Evolutionary conservation across 441 rosid species (phyloP).

Genomic region (Adansonia gregorii): DNA sequence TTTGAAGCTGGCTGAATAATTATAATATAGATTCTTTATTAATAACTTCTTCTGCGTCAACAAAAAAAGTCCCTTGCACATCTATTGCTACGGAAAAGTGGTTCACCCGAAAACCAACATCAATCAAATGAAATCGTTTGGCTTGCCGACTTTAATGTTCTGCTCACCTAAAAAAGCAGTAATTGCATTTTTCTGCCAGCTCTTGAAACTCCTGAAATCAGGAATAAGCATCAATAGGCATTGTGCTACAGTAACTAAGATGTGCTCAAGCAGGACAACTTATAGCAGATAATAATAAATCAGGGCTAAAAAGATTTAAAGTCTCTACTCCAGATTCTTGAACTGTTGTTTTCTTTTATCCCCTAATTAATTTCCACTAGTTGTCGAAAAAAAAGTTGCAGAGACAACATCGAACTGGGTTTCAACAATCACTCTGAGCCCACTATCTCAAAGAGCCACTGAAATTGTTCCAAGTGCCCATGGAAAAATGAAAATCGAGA

Average conservation of each 20-base stretch:
- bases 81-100: not conserved
- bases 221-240: constrained; percentile 11
- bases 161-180: constrained; percentile 60
- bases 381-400: not conserved
- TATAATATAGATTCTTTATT: not conserved
- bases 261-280: constrained; percentile 3
- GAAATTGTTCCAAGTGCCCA: not conserved
- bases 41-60: not conserved
- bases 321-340: not conserved
- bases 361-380: not conserved
- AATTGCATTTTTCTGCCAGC: constrained; percentile 89
- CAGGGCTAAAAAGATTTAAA: not conserved
- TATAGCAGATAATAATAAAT: not conserved
- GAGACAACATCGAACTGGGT: not conserved
- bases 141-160: constrained; percentile 74
- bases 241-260: not conserved
- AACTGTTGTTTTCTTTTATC: not conserved
- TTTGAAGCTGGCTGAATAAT: not conserved
- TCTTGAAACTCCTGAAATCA: constrained; percentile 80
- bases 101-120: constrained; percentile 18
- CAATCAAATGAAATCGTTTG: constrained; percentile 58
- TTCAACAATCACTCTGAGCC: constrained; percentile 21
- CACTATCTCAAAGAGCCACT: not conserved
- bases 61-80: not conserved
- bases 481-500: not conserved